Base-by-base conservation (phyloP, 176 grass and related monocot species). In the Lolium perenne region DNA sequence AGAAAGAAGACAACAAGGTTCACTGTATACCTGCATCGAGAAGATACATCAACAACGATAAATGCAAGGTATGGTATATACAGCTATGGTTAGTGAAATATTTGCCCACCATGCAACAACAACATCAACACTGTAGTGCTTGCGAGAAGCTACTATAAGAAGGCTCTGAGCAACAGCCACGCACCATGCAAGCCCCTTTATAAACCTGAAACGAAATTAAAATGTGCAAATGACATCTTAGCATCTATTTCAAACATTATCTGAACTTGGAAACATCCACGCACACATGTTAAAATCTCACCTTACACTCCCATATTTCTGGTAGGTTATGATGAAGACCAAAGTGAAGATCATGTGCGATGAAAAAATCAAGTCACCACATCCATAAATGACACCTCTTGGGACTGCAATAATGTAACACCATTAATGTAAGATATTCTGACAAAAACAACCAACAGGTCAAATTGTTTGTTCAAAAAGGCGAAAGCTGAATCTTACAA, bases 321-420 rank as follows among this genome's bases (percentile, higher is more conserved):
- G 90, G 58, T 94, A 97, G 23, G 95, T 94, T 81, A 79, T 48
- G 20, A 94, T 87, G 84, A 94, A 97, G 8, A 92, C 90, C 57
- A 97, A 79, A 61, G 85, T 97, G 59, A 97, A 97, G 81, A 97
- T 97, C 95, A 94, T 97, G 84, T 97, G 95, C 9, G 95, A 97
- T 57, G 95, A 97, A 83, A 97, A 97, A 90, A 97, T 97, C 69
- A 97, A 79, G 81, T 97, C 95, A 20, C 95, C 95, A 60, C 95
- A 97, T 25, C 95, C 95, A 75, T 88, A 97, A 80, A 94, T 89
- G n/a, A 94, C 91, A 65, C 92, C 95, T 18, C 53, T 80, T 50
- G 95, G 95, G 77, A 97, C 95, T 97, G 84, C 66, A 76, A 66
- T 45, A 25, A 83, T 63, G 38, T 45, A 80, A 74, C 1, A 91